Base-by-base conservation (phyloP, 768 basidiomycete species). In the Termitomyces sp. region DNA sequence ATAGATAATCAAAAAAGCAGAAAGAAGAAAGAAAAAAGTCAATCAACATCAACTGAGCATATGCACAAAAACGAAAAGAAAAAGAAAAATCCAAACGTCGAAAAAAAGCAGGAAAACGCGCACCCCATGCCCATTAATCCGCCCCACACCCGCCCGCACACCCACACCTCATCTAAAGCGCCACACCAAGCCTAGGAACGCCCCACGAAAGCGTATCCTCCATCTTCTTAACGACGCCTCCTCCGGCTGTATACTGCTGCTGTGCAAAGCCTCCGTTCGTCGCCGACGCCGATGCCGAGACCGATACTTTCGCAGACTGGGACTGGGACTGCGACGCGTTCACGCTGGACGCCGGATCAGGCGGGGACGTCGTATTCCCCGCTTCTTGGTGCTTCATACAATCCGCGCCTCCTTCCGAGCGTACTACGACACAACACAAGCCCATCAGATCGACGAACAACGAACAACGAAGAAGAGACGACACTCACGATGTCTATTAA, bases 401-500 rank as follows among this genome's bases (percentile, higher is more conserved):
- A 54, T 93, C 92, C 7, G 87, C 82, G 28, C 92, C 92, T 60
- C 90, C 91, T 67, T 93, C 91, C 11, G 91, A 92, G 55, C 88
- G 84, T 67, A 92, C 88, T 92, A 67, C 32, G 40, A 57, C n/a
- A n/a, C n/a, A n/a, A n/a, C n/a, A n/a, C n/a, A n/a, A 22, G 8
- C 7, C 16, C 4, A 1, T 9, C 45, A 48, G 22, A 44, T 18
- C 55, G n/a, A 56, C 28, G 36, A 9, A 51, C 44, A 42, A 50
- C 24, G 20, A 42, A 53, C n/a, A n/a, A 18, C 6, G 39, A 42
- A 52, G 16, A 42, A 50, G 57, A 32, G 44, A 53, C 44, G 38
- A 12, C 0, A 87, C 92, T 79, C 74, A 94, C 92, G 75, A 78
- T 98, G 96, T 64, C 96, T 77, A 70, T 96, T 96, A 56, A 98